These are phyloP conservation scores for Zymoseptoria pseudotritici DNA, from an alignment of 2,329 filamentous ascomycete species.

Conservation along the genomic window DNA sequence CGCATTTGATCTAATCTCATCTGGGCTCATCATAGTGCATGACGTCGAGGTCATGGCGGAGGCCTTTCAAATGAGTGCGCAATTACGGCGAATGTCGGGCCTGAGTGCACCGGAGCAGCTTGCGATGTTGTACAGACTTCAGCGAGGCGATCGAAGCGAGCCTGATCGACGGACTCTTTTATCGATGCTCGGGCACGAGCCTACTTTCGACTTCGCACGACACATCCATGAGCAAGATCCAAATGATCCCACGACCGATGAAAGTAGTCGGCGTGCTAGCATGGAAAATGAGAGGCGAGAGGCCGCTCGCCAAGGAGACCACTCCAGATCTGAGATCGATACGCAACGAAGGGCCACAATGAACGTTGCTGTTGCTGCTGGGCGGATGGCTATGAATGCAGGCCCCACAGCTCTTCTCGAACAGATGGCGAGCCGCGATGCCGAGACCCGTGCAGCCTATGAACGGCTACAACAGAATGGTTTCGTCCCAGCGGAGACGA, in stretches of 20 bases:
- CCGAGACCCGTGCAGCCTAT: slow-evolving; percentile 22
- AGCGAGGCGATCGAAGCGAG: slow-evolving; percentile 18
- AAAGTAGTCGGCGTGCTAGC: background rate
- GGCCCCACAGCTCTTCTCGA: slow-evolving; percentile 18
- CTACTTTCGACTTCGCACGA: slow-evolving; percentile 12
- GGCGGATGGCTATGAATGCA: slow-evolving; percentile 22
- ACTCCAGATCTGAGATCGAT: slow-evolving; percentile 24
- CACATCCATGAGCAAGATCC: slow-evolving; percentile 13
- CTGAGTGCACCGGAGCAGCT: slow-evolving; percentile 19
- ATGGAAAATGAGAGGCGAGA: slow-evolving; percentile 10
- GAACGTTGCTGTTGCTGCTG: slow-evolving; percentile 22
- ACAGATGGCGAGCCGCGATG: slow-evolving; percentile 21
- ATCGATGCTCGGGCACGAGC: slow-evolving; percentile 18
- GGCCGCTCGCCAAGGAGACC: slow-evolving; percentile 22
- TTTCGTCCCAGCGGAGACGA: slow-evolving; percentile 7
- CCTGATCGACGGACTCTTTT: slow-evolving; percentile 16
- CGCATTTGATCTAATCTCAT: slow-evolving; percentile 6
- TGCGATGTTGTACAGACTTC: slow-evolving; percentile 23
- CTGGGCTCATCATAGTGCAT: slow-evolving; percentile 10
- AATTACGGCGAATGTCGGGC: slow-evolving; percentile 17
- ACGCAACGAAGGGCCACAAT: slow-evolving; percentile 21
- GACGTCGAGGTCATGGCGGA: slow-evolving; percentile 27
- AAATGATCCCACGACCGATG: background rate
- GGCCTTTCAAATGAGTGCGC: slow-evolving; percentile 23
- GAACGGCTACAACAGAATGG: slow-evolving; percentile 17